A percentile compares a stretch with the other conserved stretches of the same genome.
phyloP scores from a whole-genome alignment of 2,329 filamentous ascomycete genomes.

The Onygena corvina region DNA sequence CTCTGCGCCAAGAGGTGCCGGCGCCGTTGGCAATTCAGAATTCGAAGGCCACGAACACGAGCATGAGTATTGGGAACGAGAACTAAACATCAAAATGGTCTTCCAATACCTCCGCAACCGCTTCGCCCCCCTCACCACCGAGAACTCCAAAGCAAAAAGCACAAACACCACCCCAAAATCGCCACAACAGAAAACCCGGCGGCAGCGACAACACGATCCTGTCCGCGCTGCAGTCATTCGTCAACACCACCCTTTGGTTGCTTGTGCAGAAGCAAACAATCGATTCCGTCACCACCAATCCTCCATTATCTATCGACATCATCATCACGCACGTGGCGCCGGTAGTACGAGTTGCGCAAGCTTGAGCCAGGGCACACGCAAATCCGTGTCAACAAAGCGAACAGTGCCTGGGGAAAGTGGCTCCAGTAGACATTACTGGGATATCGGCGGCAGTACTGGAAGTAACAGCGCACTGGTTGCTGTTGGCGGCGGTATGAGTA shows the following conservation, averaged over 20 bases:
- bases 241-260: constrained; percentile 78
- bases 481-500: constrained; percentile 56
- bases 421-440: constrained; percentile 82
- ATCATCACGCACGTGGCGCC: constrained; percentile 25
- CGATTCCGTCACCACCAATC: constrained; percentile 34
- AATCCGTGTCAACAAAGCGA: constrained; percentile 44
- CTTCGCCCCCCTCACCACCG: constrained; percentile 41
- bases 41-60: constrained; percentile 40
- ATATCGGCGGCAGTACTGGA: constrained; percentile 68
- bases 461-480: constrained; percentile 61
- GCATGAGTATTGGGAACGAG: constrained; percentile 80
- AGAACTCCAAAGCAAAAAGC: constrained; percentile 28
- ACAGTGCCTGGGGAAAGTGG: constrained; percentile 46
- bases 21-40: constrained; percentile 16
- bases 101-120: constrained; percentile 75
- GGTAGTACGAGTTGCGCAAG: constrained; percentile 64
- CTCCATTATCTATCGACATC: constrained; percentile 32
- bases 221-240: constrained; percentile 73
- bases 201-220: constrained; percentile 47
- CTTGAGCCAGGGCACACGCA: constrained; percentile 58
- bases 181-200: constrained; percentile 24
- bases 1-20: not conserved
- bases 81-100: constrained; percentile 80
- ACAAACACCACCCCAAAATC: constrained; percentile 32
- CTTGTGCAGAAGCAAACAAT: constrained; percentile 37